Percentiles rank a stretch among this genome's conserved stretches.
These are phyloP conservation scores for Ceratocystis destructans DNA, from an alignment of 2,329 filamentous ascomycete genomes.

Conservation along the genomic window DNA sequence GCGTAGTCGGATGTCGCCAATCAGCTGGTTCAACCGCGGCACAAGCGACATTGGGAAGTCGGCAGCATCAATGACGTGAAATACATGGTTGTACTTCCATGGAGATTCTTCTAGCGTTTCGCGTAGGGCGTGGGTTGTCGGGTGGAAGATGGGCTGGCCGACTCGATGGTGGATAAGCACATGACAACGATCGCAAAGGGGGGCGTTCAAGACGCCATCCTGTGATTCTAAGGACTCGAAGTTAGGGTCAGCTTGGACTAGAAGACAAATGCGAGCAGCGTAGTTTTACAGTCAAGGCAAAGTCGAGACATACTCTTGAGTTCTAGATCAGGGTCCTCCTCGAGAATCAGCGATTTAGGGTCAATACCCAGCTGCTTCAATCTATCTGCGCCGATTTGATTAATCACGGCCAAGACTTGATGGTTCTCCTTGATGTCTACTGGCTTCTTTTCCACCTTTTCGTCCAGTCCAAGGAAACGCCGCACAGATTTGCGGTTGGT, in stretches of 20 bases:
- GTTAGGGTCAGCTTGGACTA: not conserved
- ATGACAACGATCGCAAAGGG: slow-evolving; percentile 80
- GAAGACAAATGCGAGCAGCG: too few relatives aligned
- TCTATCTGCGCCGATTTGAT: slow-evolving; percentile 28
- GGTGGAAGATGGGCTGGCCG: slow-evolving; percentile 60
- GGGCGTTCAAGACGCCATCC: slow-evolving; percentile 29
- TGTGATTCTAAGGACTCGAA: slow-evolving; percentile 5
- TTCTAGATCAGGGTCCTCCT: slow-evolving; percentile 15
- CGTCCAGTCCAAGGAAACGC: slow-evolving; percentile 30
- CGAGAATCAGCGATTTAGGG: slow-evolving; percentile 23
- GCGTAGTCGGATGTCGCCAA: slow-evolving; percentile 60
- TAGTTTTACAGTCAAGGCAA: not conserved
- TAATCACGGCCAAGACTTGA: slow-evolving; percentile 18
- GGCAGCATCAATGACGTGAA: slow-evolving; percentile 86
- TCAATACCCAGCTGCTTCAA: slow-evolving; percentile 36
- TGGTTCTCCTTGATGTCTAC: slow-evolving; percentile 31
- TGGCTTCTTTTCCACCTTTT: slow-evolving; percentile 35
- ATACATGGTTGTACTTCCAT: slow-evolving; percentile 83
- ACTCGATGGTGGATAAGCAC: slow-evolving; percentile 61
- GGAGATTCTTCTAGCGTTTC: slow-evolving; percentile 81
- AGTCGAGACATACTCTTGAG: slow-evolving; percentile 11
- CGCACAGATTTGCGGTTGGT: slow-evolving; percentile 37
- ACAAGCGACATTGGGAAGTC: slow-evolving; percentile 94
- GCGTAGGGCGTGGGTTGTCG: slow-evolving; percentile 64
- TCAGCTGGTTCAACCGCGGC: slow-evolving; percentile 55